Evolutionary conservation across 208 protist species (phyloP).

Genomic region (Porcisia hertigi): DNA sequence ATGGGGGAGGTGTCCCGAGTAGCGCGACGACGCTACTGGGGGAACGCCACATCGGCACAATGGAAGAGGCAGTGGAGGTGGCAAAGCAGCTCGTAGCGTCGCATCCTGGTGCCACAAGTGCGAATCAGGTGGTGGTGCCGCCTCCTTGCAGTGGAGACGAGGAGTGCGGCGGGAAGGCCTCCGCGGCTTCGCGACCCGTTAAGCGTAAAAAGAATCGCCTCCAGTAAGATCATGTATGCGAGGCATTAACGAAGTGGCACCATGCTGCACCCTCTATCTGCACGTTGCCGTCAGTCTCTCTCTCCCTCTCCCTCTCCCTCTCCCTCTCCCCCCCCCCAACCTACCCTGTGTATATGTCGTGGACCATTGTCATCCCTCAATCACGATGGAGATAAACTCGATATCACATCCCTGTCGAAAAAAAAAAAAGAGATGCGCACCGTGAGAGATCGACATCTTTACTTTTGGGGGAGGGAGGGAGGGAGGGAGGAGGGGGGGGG

Average conservation of each 20-base stretch:
- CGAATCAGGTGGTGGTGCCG: background rate
- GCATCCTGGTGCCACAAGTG: slow-evolving; percentile 3
- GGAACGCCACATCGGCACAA: slow-evolving; percentile 37
- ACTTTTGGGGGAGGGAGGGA: no score
- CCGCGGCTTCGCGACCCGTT: background rate
- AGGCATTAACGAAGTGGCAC: no score
- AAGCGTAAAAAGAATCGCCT: slow-evolving; percentile 85
- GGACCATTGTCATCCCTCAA: no score
- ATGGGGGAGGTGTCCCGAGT: slow-evolving; percentile 61
- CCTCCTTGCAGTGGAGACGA: background rate
- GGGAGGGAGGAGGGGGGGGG: no score
- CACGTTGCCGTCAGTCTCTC: background rate
- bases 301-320: no score
- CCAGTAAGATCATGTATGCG: slow-evolving; percentile 37
- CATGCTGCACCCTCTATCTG: no score
- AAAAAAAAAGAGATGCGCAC: no score
- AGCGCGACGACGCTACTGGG: slow-evolving; percentile 16
- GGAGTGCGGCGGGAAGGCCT: background rate
- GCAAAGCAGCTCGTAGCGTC: slow-evolving; percentile 67
- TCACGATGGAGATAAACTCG: no score
- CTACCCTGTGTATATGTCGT: no score
- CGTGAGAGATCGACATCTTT: no score
- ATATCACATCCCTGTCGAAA: no score
- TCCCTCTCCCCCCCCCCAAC: no score
- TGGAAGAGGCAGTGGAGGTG: slow-evolving; percentile 67